phyloP scores from a whole-genome alignment of 352 stramenopile genomes.

The Phytophthora citrophthora region DNA sequence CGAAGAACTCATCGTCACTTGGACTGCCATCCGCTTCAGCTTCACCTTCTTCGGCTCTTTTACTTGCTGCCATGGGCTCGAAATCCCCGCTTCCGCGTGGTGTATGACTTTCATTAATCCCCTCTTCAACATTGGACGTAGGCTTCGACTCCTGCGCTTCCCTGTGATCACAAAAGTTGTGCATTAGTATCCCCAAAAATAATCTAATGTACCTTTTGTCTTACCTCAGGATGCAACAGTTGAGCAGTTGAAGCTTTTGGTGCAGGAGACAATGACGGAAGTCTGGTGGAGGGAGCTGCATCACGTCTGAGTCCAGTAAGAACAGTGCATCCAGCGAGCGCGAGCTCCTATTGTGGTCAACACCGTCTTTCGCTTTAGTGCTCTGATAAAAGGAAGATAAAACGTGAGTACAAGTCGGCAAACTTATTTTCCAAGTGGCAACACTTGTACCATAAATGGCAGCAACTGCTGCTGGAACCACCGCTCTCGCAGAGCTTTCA shows the following conservation, averaged over 20 bases:
- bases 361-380: conserved; percentile 33
- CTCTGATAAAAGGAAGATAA: conserved; percentile 27
- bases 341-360: conserved; percentile 38
- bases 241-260: conserved; percentile 84
- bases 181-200: neutral
- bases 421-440: neutral
- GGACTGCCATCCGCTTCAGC: conserved; percentile 36
- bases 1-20: conserved; percentile 88
- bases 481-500: conserved; percentile 72
- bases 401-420: neutral
- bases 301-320: conserved; percentile 51
- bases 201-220: neutral
- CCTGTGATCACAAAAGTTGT: conserved; percentile 8
- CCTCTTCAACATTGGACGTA: conserved; percentile 9
- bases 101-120: conserved; percentile 2
- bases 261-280: conserved; percentile 80
- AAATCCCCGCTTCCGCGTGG: neutral
- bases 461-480: conserved; percentile 75
- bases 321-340: conserved; percentile 60
- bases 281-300: conserved; percentile 63
- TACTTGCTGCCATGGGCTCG: neutral
- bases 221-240: conserved; percentile 78
- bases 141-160: conserved; percentile 36
- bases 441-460: conserved; percentile 65
- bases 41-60: conserved; percentile 18